A percentile compares a stretch with the other conserved stretches of the same genome.
These are phyloP conservation scores for Saccharomycopsis phalli DNA, from an alignment of 1,139 yeast genomes.

Conservation along the genomic window DNA sequence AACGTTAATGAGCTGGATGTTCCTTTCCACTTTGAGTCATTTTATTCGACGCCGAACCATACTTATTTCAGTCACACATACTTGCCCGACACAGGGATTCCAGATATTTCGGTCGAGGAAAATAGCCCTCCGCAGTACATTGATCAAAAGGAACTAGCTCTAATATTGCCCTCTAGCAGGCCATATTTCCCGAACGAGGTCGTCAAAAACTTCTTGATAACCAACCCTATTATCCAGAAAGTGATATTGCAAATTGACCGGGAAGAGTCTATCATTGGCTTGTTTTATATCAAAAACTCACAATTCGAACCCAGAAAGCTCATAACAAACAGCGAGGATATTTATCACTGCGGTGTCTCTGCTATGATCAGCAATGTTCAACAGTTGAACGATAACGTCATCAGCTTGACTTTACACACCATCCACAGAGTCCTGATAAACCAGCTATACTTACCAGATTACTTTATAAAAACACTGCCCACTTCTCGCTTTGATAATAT, in stretches of 20 bases:
- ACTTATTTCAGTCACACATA: no score
- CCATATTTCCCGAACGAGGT: conserved; percentile 16
- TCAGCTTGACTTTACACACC: conserved; percentile 11
- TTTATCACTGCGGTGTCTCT: conserved; percentile 16
- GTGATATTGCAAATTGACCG: conserved; percentile 13
- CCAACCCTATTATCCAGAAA: conserved; percentile 15
- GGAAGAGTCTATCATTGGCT: conserved; percentile 11
- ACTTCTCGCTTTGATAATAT: conserved; percentile 6
- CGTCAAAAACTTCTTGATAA: conserved; percentile 12
- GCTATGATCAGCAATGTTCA: conserved; percentile 13
- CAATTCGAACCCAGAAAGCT: conserved; percentile 5
- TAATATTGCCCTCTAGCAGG: conserved; percentile 13
- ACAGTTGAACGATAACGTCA: conserved; percentile 2
- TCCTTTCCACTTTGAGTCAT: no score
- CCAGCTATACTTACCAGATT: conserved; percentile 10
- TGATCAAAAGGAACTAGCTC: conserved; percentile 3
- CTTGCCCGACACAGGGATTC: no score
- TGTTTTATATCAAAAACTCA: conserved; percentile 13
- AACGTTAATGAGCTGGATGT: no score
- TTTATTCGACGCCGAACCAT: no score
- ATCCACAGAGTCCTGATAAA: conserved; percentile 10
- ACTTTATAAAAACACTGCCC: conserved; percentile 2
- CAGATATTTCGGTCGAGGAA: background rate
- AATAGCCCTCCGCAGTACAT: background rate
- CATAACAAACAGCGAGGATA: conserved; percentile 9